Evolutionary conservation across 768 basidiomycete genomes (phyloP).

Genomic region (Calocybe cyanea): DNA sequence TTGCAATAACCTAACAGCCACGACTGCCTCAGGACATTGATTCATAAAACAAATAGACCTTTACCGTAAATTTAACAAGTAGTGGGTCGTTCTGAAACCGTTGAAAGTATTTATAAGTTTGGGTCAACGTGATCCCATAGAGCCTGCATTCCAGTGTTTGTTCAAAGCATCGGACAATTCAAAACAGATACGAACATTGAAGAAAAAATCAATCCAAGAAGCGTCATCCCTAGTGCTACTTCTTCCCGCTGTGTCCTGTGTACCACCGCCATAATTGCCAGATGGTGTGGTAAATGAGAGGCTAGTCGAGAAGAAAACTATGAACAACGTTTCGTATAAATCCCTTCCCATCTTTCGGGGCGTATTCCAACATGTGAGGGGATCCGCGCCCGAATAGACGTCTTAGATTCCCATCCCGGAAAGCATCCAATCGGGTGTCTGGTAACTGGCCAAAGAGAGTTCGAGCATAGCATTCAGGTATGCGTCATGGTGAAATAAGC

Average conservation of each 20-base stretch:
- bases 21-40: background rate
- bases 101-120: constrained; percentile 29
- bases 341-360: background rate
- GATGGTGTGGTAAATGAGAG: background rate
- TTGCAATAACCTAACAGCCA: constrained; percentile 17
- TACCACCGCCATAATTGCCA: constrained; percentile 9
- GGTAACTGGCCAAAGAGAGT: background rate
- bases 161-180: background rate
- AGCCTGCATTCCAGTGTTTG: constrained; percentile 14
- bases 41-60: no score
- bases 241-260: constrained; percentile 18
- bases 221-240: constrained; percentile 29
- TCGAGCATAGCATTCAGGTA: constrained; percentile 2
- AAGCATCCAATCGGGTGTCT: background rate
- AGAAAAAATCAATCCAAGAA: constrained; percentile 29
- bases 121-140: constrained; percentile 28
- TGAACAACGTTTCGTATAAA: background rate
- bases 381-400: background rate
- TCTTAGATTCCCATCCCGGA: background rate
- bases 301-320: background rate
- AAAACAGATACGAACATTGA: constrained; percentile 22
- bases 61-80: constrained; percentile 24
- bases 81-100: constrained; percentile 26
- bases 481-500: constrained; percentile 1
- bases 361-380: background rate